A percentile compares a stretch with the other conserved stretches of the same genome.
Evolutionary conservation across 106 monocot species (phyloP).

Genomic region (Gastrodia elata): DNA sequence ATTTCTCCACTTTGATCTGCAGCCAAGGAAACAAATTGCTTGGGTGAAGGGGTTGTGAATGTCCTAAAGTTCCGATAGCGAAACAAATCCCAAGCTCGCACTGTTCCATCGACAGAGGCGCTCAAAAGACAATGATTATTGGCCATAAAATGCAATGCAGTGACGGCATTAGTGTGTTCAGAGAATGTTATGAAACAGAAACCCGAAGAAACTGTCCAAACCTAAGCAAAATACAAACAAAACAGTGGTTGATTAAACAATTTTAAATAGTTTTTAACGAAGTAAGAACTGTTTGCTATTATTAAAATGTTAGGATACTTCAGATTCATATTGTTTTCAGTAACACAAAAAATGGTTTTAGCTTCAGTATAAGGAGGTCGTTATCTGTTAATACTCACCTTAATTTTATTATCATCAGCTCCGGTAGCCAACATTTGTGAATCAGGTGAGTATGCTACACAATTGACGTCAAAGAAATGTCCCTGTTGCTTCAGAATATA

Average conservation of each 20-base stretch:
- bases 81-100: slow-evolving; percentile 97
- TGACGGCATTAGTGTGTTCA: slow-evolving; percentile 95
- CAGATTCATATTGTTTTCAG: not conserved
- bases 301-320: not conserved
- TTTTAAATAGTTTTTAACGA: not conserved
- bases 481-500: slow-evolving; percentile 97
- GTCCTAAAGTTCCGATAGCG: slow-evolving; percentile 94
- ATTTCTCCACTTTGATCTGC: slow-evolving; percentile 92
- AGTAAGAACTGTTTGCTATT: not conserved
- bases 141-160: slow-evolving; percentile 81
- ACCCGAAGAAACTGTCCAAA: slow-evolving; percentile 96
- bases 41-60: slow-evolving; percentile 83
- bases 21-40: slow-evolving; percentile 91
- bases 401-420: slow-evolving; percentile 98
- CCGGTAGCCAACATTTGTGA: slow-evolving; percentile 94
- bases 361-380: not conserved
- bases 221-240: slow-evolving; percentile 28
- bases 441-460: slow-evolving; percentile 79
- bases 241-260: not conserved
- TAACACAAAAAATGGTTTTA: not conserved
- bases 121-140: slow-evolving; percentile 86
- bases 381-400: slow-evolving; percentile 35
- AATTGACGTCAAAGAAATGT: slow-evolving; percentile 98
- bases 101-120: slow-evolving; percentile 94
- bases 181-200: slow-evolving; percentile 95